Conservation (phyloP, 352 stramenopile species). For the Globisporangium nodosum region DNA sequence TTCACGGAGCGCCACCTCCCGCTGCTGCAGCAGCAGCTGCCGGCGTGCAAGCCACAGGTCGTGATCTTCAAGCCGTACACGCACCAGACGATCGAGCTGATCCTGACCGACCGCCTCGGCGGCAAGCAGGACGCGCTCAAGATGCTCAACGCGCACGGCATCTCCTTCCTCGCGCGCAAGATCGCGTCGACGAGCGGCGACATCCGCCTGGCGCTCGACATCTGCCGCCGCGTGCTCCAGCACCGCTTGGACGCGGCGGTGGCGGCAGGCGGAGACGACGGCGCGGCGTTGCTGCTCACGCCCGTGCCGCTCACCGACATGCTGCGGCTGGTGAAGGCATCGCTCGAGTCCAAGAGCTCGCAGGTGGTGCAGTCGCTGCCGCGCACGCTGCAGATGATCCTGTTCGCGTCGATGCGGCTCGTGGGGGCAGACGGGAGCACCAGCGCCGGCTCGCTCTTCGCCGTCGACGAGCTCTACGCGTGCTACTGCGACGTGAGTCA, state of each 20-base stretch:
- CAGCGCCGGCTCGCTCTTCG: constrained; percentile 28
- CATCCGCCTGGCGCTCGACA: constrained; percentile 69
- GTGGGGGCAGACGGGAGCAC: constrained; percentile 19
- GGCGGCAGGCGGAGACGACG: constrained; percentile 10
- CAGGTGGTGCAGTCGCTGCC: constrained; percentile 55
- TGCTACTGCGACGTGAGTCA: constrained; percentile 69
- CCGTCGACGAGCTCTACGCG: constrained; percentile 55
- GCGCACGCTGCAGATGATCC: constrained; percentile 78
- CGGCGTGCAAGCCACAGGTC: constrained; percentile 45
- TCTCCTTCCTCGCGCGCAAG: constrained; percentile 78
- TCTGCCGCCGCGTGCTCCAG: constrained; percentile 63
- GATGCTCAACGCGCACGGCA: constrained; percentile 61
- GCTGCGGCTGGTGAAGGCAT: constrained; percentile 63
- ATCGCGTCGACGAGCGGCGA: constrained; percentile 72
- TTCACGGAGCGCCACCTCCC: constrained; percentile 78
- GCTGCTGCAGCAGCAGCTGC: constrained; percentile 45
- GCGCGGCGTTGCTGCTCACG: constrained; percentile 1
- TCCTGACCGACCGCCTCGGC: constrained; percentile 64
- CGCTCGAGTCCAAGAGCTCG: constrained; percentile 59
- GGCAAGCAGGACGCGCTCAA: constrained; percentile 31
- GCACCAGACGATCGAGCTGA: constrained; percentile 72
- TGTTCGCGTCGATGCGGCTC: constrained; percentile 59
- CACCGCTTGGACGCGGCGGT: constrained; percentile 18
- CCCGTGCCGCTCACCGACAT: constrained; percentile 69
- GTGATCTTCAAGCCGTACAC: constrained; percentile 80